Evolutionary conservation across 2,329 filamentous ascomycete species (phyloP), one percentile per base, ranked within the genome.

Genomic region (Pyrenochaeta sp.): DNA sequence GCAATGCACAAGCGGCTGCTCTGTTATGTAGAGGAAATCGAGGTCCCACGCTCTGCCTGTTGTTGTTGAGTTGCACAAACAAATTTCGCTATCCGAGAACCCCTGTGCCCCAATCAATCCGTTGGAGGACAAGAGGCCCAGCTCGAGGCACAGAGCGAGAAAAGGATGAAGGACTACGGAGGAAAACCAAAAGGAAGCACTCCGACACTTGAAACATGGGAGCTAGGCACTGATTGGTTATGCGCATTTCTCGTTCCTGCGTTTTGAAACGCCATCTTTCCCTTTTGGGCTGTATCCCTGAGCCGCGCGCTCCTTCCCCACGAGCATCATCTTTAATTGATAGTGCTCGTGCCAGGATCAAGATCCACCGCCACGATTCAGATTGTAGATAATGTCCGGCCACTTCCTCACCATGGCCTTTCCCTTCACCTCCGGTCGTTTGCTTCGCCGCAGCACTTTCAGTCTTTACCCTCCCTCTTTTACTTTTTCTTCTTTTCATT

Each of bases 241-340:
- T 5, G 27, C n/a, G 14, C 11, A 23, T 27, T 56, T 33, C 51
- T 33, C 35, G 55, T 62, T 54, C 57, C 51, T 59, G 53, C 45
- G 59, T 64, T 64, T 66, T 55, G 63, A 70, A 68, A 68, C 67
- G 21, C 46, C 52, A 42, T 49, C 58, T 59, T 51, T 33, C 56
- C 53, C 21, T 7, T 39, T 53, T 7, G 23, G 52, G 56, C 20
- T 37, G 9, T 20, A 32, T 47, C 51, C 57, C 51, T 39, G 50
- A 54, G 44, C 54, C 49, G 57, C 64, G 54, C 61, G 58, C 61
- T 58, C 63, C 59, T 57, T 46, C 45, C 54, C 51, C 52, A 45
- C 21, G 31, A 47, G 15, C 35, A 42, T 48, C 32, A 53, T 17
- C 27, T 42, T 42, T 15, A 42, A 30, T 32, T 53, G 44, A n/a